Evolutionary conservation across 2,329 filamentous ascomycete species (phyloP).

Genomic region (Metarhizium guizhouense): DNA sequence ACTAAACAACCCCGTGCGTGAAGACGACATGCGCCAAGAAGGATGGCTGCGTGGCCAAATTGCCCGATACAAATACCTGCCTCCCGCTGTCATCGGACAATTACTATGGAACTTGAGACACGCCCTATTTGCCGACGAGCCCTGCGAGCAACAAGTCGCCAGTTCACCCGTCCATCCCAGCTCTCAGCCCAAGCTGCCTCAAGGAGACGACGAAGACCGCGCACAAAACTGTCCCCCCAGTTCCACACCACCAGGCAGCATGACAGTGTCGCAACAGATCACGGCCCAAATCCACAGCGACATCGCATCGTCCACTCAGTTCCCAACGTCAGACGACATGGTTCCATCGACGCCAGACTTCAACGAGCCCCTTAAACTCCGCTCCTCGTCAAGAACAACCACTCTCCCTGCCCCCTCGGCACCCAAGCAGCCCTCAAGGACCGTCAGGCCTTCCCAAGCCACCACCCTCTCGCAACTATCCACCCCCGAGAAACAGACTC

Average conservation of each 20-base stretch:
- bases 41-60: conserved; percentile 44
- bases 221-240: background rate
- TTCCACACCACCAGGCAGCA: conserved; percentile 9
- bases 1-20: conserved; percentile 49
- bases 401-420: conserved; percentile 12
- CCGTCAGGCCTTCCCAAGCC: conserved; percentile 23
- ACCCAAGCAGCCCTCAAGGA: background rate
- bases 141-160: conserved; percentile 4
- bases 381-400: conserved; percentile 3
- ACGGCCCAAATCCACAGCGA: conserved; percentile 42
- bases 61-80: conserved; percentile 43
- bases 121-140: conserved; percentile 30
- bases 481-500: conserved; percentile 18
- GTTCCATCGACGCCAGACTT: conserved; percentile 24
- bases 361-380: conserved; percentile 5
- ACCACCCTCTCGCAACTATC: conserved; percentile 28
- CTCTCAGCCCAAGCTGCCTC: background rate
- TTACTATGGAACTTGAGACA: conserved; percentile 49
- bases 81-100: conserved; percentile 47
- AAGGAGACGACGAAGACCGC: background rate
- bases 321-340: conserved; percentile 15
- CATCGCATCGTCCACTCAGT: conserved; percentile 29
- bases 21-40: conserved; percentile 41
- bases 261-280: conserved; percentile 42
- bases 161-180: background rate